These are phyloP conservation scores for Caryopteris hybrid DNA, from an alignment of 305 asterid genomes.

Conservation along the genomic window DNA sequence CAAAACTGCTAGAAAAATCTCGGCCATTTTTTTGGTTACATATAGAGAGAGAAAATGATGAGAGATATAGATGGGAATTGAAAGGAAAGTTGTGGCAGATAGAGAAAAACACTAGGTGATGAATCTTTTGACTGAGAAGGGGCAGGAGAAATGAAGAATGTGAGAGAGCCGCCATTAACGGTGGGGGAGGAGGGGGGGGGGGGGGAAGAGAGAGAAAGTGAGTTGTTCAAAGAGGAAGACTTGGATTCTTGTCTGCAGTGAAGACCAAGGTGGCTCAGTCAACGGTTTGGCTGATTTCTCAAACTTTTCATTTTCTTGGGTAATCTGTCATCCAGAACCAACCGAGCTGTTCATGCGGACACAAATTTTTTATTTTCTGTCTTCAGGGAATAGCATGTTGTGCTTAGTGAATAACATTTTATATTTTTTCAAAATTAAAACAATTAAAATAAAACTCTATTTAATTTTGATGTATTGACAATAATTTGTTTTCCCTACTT, in stretches of 20 bases:
- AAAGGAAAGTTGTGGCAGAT: not conserved
- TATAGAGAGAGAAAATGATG: not conserved
- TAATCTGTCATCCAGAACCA: too few species aligned
- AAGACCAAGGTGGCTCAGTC: conserved; percentile 29
- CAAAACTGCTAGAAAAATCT: conserved; percentile 41
- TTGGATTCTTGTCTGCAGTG: conserved; percentile 32
- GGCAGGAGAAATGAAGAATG: conserved; percentile 6
- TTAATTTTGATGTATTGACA: too few species aligned
- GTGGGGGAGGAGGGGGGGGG: conserved; percentile 16
- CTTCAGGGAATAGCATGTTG: too few species aligned
- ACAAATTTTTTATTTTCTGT: too few species aligned
- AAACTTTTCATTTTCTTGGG: too few species aligned
- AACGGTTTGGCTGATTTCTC: conserved; percentile 21
- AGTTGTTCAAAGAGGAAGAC: conserved; percentile 36
- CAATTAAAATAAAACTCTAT: too few species aligned
- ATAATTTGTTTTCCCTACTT: too few species aligned
- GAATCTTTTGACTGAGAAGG: too few species aligned
- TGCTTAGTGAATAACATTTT: too few species aligned
- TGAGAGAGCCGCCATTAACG: conserved; percentile 51
- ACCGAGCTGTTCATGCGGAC: too few species aligned
- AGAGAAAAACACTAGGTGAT: not conserved
- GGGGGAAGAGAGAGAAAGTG: too few species aligned
- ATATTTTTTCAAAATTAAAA: too few species aligned
- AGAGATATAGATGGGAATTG: not conserved
- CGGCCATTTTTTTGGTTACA: conserved; percentile 23